Evolutionary conservation across 208 protist genomes (phyloP), one percentile per base, ranked within the genome.

Genomic region (Leptomonas pyrrhocoris): DNA sequence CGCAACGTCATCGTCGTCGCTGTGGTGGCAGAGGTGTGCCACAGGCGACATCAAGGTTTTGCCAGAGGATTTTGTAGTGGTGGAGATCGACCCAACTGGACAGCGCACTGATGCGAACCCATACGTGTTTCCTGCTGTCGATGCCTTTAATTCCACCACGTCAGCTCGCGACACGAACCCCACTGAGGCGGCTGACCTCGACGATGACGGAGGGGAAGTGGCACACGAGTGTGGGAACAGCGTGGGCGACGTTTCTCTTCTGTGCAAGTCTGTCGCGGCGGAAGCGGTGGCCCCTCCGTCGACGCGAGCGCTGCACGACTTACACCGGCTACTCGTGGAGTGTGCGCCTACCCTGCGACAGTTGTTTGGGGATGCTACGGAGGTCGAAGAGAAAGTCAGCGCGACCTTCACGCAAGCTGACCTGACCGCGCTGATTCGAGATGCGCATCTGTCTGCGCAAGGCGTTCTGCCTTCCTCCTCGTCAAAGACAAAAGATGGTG

Each of bases 31-130:
- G n/a, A n/a, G 50, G 28, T 70, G 59, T 13, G 73, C 70, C 51
- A 74, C 76, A 2, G 85, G 67, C 19, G 45, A 75, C 13, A 31
- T 95, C 13, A 95, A 95, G 74, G 11, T 56, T 4, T 19, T 18
- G 0, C 81, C 87, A n/a, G 80, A 86, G 18, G 86, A 93, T 64
- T 95, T 95, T 63, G 58, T 89, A 7, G 90, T 95, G 31, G 86
- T 92, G 12, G 90, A 95, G 61, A 55, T 93, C 16, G 90, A 95
- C 51, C 72, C 73, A 3, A 36, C n/a, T 11, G 81, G 83, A 6
- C 74, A 84, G 61, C 82, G 81, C 49, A 90, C 84, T 11, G 83
- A 92, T 60, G 51, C 58, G 2, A 43, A 70, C 2, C 60, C 62
- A 48, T 84, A 80, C 69, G 34, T n/a, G 6, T 67, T 74, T 83